Evolutionary conservation across 129 eudicot species (phyloP), one percentile per base, ranked within the genome.

Genomic region (Rutidosis leptorrhynchoides): DNA sequence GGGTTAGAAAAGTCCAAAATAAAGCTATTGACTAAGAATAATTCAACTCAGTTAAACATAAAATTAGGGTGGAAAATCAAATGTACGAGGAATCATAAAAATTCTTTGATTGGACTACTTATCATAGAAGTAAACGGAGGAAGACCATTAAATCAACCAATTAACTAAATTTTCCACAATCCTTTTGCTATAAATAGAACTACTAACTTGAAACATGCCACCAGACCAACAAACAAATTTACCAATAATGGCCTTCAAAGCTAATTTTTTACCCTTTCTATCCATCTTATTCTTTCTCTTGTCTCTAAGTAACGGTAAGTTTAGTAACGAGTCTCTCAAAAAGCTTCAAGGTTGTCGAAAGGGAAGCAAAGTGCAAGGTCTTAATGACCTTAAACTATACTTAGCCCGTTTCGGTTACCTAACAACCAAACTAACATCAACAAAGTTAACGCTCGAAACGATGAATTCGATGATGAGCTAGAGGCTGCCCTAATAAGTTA

Each of bases 371-470:
- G 65, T 14, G 54, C 63, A 49, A 62, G 76, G 62, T 22, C 54
- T 72, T 17, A 40, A 72, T 62, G 37, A 33, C 51, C 76, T 72
- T 21, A 72, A 72, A 61, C 54, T 32, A 48, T 72, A 73, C 32
- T 70, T 72, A 24, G 43, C 77, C 17, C 70, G 24, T 51, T 72
- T 21, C 4, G 76, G 76, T 35, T 71, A 71, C 69, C 40, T 71
- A 22, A 61, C 32, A 30, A 71, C 53, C 42, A 61, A 48, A 55
- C 3, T 32, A 21, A 25, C 40, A 24, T 35, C 30, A 10, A 61
- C 28, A 2, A 21, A 1, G 4, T n/a, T 8, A 48, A 23, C 12
- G 5, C 4, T 0, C 21, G 49, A 71, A n/a, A 64, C 3, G 27
- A 71, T 1, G 12, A 30, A 7, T 71, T 71, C 5, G 76, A 71